Conservation (phyloP, 306 rosid species). For the Fragaria nilgerrensis region DNA sequence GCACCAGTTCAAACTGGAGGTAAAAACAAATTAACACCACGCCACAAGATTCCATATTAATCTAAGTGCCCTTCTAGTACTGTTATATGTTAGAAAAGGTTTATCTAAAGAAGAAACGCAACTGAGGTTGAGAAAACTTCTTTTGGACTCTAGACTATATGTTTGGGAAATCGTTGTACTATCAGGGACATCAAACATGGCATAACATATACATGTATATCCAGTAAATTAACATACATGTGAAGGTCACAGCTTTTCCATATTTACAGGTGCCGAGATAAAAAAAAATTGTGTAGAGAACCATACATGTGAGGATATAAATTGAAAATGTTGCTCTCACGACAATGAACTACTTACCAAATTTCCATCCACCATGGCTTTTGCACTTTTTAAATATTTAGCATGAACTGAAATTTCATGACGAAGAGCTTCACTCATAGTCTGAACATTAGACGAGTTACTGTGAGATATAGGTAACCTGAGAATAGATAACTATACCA, state of each 20-base stretch:
- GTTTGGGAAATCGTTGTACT: not conserved
- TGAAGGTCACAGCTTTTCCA: not conserved
- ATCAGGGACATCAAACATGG: not conserved
- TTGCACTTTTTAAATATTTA: conserved; percentile 56
- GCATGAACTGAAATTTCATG: conserved; percentile 70
- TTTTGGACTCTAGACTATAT: conserved; percentile 6
- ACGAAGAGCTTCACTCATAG: conserved; percentile 56
- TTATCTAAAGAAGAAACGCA: not conserved
- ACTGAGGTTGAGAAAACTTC: not conserved
- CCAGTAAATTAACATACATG: not conserved
- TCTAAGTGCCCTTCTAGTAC: not conserved
- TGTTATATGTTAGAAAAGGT: not conserved
- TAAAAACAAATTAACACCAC: not conserved
- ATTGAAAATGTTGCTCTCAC: not conserved
- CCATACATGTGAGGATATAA: not conserved
- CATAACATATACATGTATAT: not conserved
- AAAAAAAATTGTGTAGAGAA: not conserved
- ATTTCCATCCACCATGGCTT: conserved; percentile 73
- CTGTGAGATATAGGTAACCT: conserved; percentile 67
- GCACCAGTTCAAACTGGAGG: not conserved
- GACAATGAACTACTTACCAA: conserved; percentile 48
- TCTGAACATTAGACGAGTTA: conserved; percentile 51
- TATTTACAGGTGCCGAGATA: not conserved
- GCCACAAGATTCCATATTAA: not conserved
- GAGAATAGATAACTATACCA: conserved; percentile 27